These are phyloP conservation scores for Cryphonectria naterciae DNA, from an alignment of 2,329 filamentous ascomycete species.

Conservation along the genomic window DNA sequence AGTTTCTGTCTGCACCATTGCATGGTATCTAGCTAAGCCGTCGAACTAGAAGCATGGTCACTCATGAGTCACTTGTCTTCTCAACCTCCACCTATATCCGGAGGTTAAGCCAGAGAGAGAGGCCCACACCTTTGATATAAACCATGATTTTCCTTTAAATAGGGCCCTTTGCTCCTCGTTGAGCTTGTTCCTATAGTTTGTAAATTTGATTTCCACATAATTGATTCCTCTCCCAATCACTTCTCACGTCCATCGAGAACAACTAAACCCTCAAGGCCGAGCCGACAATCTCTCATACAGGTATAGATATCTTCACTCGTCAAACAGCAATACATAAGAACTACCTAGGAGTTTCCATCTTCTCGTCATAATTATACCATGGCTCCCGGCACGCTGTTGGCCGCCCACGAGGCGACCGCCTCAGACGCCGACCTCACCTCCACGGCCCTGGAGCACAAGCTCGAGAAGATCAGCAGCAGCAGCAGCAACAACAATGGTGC, in stretches of 20 bases:
- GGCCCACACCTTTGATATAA: background rate
- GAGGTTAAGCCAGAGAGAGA: background rate
- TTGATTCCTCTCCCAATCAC: background rate
- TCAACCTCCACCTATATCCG: background rate
- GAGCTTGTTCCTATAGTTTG: background rate
- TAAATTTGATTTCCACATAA: background rate
- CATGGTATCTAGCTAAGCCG: too few species aligned
- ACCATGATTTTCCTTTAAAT: background rate
- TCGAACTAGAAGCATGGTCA: background rate
- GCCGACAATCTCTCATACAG: background rate
- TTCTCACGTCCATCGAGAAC: background rate
- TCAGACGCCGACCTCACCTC: slow-evolving; percentile 57
- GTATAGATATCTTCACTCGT: background rate
- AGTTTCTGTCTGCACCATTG: background rate
- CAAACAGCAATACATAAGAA: background rate
- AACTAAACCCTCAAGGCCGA: background rate
- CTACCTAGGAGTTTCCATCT: background rate
- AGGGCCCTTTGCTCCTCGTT: background rate
- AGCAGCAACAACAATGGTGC: slow-evolving; percentile 40
- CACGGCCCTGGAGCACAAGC: slow-evolving; percentile 55
- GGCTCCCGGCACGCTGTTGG: slow-evolving; percentile 36
- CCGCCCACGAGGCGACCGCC: slow-evolving; percentile 44
- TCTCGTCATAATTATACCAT: slow-evolving; percentile 27
- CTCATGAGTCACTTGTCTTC: background rate
- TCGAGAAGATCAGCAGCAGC: slow-evolving; percentile 38